Percentiles rank a stretch among this genome's conserved stretches.
Conservation (phyloP, 179 eudicot species). For the Amaranthus tricolor region DNA sequence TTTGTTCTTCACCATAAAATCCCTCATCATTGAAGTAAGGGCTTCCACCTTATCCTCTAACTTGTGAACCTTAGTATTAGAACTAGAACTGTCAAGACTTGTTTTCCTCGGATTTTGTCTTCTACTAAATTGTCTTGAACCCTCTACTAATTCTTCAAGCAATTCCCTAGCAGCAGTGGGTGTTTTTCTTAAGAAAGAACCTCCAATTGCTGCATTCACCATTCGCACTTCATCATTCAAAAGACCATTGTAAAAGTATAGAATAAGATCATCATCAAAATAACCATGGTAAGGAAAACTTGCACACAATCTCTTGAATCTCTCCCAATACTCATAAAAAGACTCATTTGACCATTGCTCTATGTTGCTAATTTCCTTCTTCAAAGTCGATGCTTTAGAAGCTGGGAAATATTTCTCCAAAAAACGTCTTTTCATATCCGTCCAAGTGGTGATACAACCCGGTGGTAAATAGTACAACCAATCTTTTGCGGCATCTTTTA, state of each 20-base stretch:
- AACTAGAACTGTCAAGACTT: too few species aligned
- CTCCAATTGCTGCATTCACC: not conserved
- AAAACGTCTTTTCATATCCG: slow-evolving; percentile 1
- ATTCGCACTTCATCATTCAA: not conserved
- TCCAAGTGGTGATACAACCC: slow-evolving; percentile 9
- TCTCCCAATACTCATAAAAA: too few species aligned
- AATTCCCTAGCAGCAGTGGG: not conserved
- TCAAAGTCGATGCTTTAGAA: not conserved
- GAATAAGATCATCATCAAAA: not conserved
- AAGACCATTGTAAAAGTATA: slow-evolving; percentile 15
- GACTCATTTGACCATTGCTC: too few species aligned
- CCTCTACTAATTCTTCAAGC: not conserved
- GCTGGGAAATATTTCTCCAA: slow-evolving; percentile 18
- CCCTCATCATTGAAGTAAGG: too few species aligned
- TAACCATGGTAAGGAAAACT: slow-evolving; percentile 11
- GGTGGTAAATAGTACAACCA: slow-evolving; percentile 16
- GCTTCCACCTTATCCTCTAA: not conserved
- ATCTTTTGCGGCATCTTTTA: not conserved
- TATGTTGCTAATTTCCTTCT: too few species aligned
- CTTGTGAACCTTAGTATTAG: not conserved
- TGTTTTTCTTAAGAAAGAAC: not conserved
- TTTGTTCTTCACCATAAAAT: too few species aligned
- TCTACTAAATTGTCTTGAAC: not conserved
- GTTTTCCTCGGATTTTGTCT: not conserved
- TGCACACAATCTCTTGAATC: too few species aligned